Conservation (phyloP, 805 yeast species). For the Candida boleticola region DNA sequence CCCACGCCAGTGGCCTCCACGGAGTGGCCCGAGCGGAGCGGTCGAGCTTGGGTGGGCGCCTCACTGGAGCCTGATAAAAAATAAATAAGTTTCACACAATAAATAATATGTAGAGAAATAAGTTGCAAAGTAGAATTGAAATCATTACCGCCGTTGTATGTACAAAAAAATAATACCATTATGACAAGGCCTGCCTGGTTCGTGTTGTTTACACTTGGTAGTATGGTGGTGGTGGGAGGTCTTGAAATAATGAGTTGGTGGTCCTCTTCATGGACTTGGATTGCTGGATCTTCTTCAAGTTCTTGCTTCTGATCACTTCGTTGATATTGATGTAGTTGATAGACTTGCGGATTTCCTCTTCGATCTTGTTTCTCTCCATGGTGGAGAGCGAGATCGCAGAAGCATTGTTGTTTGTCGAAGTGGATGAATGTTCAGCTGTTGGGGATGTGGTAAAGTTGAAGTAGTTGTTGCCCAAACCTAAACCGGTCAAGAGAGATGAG, state of each 20-base stretch:
- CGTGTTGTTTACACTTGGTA: constrained; percentile 19
- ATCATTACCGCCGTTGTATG: neutral
- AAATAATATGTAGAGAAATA: neutral
- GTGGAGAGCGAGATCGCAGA: constrained; percentile 5
- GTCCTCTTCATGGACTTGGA: constrained; percentile 5
- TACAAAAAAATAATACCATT: too few relatives aligned
- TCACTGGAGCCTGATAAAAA: too few relatives aligned
- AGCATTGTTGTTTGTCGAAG: constrained; percentile 5
- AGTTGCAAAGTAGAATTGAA: neutral
- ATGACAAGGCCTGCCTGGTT: too few relatives aligned
- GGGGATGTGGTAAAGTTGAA: constrained; percentile 26
- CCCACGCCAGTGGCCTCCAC: too few relatives aligned
- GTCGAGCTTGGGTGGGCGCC: too few relatives aligned
- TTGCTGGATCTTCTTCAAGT: constrained; percentile 15
- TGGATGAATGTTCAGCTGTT: constrained; percentile 9
- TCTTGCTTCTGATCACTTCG: constrained; percentile 16
- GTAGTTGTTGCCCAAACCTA: constrained; percentile 40
- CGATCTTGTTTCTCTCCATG: constrained; percentile 26
- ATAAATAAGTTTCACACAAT: too few relatives aligned
- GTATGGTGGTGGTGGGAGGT: constrained; percentile 20
- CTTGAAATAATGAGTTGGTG: constrained; percentile 3
- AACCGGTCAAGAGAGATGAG: constrained; percentile 26
- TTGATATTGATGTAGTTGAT: constrained; percentile 26
- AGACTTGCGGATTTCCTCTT: constrained; percentile 15
- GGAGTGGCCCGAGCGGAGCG: too few relatives aligned